A percentile compares a stretch with the other conserved stretches of the same genome.
Evolutionary conservation across 2,329 filamentous ascomycete species (phyloP).

Genomic region (Metarhizium sp.): DNA sequence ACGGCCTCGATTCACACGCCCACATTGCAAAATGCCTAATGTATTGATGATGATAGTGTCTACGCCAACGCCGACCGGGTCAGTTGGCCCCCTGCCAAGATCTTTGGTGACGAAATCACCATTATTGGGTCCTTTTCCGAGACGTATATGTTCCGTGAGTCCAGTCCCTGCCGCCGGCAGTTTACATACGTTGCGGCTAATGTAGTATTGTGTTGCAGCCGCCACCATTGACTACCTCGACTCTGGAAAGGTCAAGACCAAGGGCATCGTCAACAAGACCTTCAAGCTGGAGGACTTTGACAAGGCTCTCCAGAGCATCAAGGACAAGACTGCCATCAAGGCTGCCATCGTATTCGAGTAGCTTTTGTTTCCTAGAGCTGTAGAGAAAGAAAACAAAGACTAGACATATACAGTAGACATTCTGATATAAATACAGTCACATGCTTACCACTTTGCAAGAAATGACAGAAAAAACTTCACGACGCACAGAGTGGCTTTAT

Average conservation of each 20-base stretch:
- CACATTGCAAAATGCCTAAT: background rate
- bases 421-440: background rate
- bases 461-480: no score
- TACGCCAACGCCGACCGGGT: constrained; percentile 55
- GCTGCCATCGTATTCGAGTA: constrained; percentile 63
- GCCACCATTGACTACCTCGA: constrained; percentile 44
- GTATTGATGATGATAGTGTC: constrained; percentile 33
- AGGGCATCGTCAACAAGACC: constrained; percentile 63
- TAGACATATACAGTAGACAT: background rate
- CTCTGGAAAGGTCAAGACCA: constrained; percentile 50
- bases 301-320: constrained; percentile 61
- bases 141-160: constrained; percentile 59
- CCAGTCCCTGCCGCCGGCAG: background rate
- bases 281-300: constrained; percentile 66
- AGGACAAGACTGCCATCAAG: constrained; percentile 65
- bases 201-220: constrained; percentile 14
- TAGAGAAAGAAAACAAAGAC: background rate
- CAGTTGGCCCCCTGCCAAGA: constrained; percentile 61
- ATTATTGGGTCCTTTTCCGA: constrained; percentile 67
- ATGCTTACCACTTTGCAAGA: background rate
- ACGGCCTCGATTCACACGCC: no score
- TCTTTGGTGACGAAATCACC: constrained; percentile 60
- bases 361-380: background rate
- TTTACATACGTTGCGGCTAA: background rate
- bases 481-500: no score